Evolutionary conservation across 768 basidiomycete species (phyloP).

Genomic region (Suillus lakei): DNA sequence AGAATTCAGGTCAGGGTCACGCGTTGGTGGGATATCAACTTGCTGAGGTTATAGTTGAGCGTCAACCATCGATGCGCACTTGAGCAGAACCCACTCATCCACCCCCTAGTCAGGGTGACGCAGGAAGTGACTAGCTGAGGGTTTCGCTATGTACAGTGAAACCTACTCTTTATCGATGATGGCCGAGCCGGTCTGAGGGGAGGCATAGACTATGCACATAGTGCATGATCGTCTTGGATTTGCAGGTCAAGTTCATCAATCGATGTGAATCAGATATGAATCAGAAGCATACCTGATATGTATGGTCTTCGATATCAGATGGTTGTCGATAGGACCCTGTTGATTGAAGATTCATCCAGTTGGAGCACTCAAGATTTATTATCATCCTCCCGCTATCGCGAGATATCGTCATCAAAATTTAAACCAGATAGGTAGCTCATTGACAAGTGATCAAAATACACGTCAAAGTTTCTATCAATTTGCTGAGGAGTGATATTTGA

Average conservation of each 20-base stretch:
- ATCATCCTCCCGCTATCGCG: neutral
- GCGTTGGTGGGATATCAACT: neutral
- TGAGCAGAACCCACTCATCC: neutral
- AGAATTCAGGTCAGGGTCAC: neutral
- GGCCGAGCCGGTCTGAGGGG: neutral
- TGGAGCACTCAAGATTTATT: neutral
- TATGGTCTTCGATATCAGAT: neutral
- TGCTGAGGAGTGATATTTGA: neutral
- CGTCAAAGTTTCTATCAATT: neutral
- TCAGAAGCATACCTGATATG: neutral
- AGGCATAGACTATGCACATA: neutral
- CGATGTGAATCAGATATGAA: neutral
- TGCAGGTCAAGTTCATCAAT: neutral
- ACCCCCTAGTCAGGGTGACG: neutral
- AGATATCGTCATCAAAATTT: neutral
- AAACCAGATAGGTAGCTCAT: neutral
- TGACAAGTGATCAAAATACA: neutral
- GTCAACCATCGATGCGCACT: neutral
- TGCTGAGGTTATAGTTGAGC: neutral
- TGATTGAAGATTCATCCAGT: neutral
- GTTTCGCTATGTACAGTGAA: neutral
- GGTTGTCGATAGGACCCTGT: neutral
- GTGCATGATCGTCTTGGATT: neutral
- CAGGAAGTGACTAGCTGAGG: neutral
- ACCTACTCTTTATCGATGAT: neutral